Evolutionary conservation across 306 rosid genomes (phyloP).

Genomic region (Sicyos edulis): DNA sequence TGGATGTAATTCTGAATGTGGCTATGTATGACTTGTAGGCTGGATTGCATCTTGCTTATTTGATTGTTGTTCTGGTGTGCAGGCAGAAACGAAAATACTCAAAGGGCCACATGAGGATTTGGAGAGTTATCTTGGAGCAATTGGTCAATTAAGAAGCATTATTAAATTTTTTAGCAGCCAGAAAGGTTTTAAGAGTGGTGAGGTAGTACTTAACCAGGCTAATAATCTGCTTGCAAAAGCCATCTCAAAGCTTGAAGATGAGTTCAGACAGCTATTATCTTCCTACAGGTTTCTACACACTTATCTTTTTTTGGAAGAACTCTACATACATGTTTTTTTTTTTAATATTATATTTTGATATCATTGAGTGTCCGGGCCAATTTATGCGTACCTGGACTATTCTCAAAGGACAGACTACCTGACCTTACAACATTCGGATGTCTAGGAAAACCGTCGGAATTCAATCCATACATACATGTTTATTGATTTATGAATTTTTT

Average conservation of each 20-base stretch:
- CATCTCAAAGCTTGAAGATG: conserved; percentile 85
- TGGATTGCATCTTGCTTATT: not conserved
- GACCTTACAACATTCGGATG: too few relatives aligned
- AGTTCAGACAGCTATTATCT: conserved; percentile 59
- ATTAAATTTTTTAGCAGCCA: conserved; percentile 67
- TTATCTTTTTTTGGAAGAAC: not conserved
- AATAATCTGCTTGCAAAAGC: conserved; percentile 69
- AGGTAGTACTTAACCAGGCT: conserved; percentile 59
- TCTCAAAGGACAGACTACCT: too few relatives aligned
- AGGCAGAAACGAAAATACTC: conserved; percentile 77
- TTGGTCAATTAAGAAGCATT: conserved; percentile 68
- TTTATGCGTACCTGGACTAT: too few relatives aligned
- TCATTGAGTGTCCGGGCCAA: too few relatives aligned
- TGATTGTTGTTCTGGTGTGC: conserved; percentile 19
- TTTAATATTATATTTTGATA: too few relatives aligned
- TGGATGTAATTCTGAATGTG: not conserved
- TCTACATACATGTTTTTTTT: not conserved
- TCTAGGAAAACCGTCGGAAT: too few relatives aligned
- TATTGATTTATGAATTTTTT: not conserved
- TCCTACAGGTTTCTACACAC: conserved; percentile 66
- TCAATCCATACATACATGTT: not conserved
- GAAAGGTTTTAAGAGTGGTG: conserved; percentile 62
- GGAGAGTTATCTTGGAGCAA: conserved; percentile 85
- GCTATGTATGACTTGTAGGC: not conserved
- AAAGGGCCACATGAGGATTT: conserved; percentile 90